Percentiles rank a stretch among this genome's conserved stretches.
Conservation (phyloP, 495 filamentous ascomycete species). For the Clavariopsis aquatica region DNA sequence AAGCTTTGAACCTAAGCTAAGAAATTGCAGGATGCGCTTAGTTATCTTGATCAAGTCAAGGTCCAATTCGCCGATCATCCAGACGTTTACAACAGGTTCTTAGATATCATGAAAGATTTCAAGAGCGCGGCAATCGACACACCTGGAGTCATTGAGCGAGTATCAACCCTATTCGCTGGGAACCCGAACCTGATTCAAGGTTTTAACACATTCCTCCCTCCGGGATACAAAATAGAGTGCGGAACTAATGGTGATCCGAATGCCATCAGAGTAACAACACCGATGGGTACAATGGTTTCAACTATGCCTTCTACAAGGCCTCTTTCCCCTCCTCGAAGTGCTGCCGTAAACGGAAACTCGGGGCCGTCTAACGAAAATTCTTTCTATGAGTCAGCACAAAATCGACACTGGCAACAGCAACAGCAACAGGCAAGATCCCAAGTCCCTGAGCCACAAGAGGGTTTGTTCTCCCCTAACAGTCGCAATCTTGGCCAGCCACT, state of each 20-base stretch:
- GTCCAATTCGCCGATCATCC: conserved; percentile 96
- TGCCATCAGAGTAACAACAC: conserved; percentile 94
- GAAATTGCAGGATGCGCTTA: conserved; percentile 76
- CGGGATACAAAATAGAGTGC: conserved; percentile 96
- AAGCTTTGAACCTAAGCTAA: neutral
- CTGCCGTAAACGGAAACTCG: conserved; percentile 36
- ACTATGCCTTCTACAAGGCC: conserved; percentile 57
- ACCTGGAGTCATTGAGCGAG: conserved; percentile 94
- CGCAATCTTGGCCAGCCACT: conserved; percentile 38
- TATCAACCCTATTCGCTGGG: conserved; percentile 94
- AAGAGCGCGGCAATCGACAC: conserved; percentile 99
- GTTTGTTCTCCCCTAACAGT: conserved; percentile 43
- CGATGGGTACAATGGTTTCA: conserved; percentile 74
- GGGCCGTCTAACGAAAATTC: conserved; percentile 22
- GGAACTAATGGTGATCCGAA: conserved; percentile 89
- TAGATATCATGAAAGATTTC: conserved; percentile 99
- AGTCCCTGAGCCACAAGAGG: conserved; percentile 33
- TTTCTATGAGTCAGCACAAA: conserved; percentile 35
- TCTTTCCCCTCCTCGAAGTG: conserved; percentile 50
- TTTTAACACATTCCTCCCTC: conserved; percentile 97
- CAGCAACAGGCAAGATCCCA: conserved; percentile 30
- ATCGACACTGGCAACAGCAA: conserved; percentile 25
- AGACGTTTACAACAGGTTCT: conserved; percentile 95
- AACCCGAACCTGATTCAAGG: conserved; percentile 97
- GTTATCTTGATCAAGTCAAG: conserved; percentile 98